A percentile compares a stretch with the other conserved stretches of the same genome.
These are phyloP conservation scores for Chamaenerion angustifolium DNA, from an alignment of 345 rosid genomes.

Conservation along the genomic window DNA sequence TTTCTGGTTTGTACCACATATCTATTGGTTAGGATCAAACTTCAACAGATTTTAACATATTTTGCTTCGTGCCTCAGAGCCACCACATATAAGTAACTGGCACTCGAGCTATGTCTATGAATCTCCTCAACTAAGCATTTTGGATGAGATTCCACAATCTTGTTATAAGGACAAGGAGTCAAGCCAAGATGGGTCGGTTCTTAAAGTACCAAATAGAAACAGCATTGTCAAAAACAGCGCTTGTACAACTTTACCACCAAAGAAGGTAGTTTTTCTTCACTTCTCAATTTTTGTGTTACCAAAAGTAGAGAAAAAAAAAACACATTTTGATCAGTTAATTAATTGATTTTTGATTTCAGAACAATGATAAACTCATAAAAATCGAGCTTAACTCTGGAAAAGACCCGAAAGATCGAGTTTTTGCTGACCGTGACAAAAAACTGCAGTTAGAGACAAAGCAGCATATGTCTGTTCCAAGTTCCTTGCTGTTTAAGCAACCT, in stretches of 20 bases:
- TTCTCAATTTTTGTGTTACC: neutral
- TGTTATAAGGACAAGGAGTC: slow-evolving; percentile 16
- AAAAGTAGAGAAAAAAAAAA: too few species aligned
- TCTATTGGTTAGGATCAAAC: neutral
- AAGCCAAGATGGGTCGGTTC: slow-evolving; percentile 9
- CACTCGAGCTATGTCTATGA: slow-evolving; percentile 51
- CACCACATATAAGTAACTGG: slow-evolving; percentile 49
- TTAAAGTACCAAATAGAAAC: slow-evolving; percentile 3
- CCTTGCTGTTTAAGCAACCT: neutral
- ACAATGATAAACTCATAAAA: neutral
- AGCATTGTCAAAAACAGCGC: slow-evolving; percentile 2
- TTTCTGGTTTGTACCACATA: slow-evolving; percentile 24
- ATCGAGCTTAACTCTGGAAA: neutral
- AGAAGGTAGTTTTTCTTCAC: neutral
- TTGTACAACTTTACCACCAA: slow-evolving; percentile 5
- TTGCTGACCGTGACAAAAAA: neutral
- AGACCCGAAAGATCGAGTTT: neutral
- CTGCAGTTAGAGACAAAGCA: neutral
- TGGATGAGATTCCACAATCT: slow-evolving; percentile 19
- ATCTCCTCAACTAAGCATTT: slow-evolving; percentile 32
- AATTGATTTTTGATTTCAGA: neutral
- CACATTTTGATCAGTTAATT: too few species aligned
- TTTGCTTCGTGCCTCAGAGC: slow-evolving; percentile 22
- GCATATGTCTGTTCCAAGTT: neutral
- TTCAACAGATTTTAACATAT: neutral